These are phyloP conservation scores for Sphaceloma murrayae DNA, from an alignment of 2,329 filamentous ascomycete species.

Conservation along the genomic window DNA sequence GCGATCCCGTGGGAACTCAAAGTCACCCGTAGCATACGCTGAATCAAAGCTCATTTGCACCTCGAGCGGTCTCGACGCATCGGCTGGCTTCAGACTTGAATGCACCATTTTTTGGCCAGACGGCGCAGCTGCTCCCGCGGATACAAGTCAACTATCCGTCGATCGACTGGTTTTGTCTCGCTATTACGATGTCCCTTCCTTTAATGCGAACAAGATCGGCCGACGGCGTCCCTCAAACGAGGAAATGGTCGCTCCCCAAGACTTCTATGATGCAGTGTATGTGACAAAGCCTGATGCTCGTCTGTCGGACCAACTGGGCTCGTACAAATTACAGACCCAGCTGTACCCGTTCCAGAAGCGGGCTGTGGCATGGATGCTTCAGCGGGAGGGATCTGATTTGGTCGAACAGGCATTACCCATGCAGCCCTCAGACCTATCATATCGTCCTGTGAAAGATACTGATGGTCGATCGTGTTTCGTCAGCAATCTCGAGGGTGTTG, in stretches of 20 bases:
- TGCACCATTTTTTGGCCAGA: constrained; percentile 25
- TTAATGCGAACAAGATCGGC: background rate
- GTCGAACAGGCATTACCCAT: constrained; percentile 13
- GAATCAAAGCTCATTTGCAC: too few species aligned
- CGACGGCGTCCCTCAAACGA: background rate
- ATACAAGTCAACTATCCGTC: constrained; percentile 21
- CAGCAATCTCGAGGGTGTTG: constrained; percentile 54
- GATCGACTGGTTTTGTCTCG: constrained; percentile 17
- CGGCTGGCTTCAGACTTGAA: constrained; percentile 15
- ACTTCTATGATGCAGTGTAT: constrained; percentile 62
- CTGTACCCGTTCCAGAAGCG: constrained; percentile 66
- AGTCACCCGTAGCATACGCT: too few species aligned
- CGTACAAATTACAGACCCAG: constrained; percentile 24
- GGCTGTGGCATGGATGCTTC: constrained; percentile 60
- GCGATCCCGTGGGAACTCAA: constrained; percentile 1
- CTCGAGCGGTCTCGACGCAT: too few species aligned
- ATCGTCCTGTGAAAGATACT: constrained; percentile 37
- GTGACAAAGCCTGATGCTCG: constrained; percentile 48
- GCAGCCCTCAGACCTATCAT: constrained; percentile 32
- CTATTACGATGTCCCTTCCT: constrained; percentile 16
- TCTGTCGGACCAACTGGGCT: constrained; percentile 15
- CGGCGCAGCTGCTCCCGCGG: constrained; percentile 26
- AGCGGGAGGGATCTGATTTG: constrained; percentile 53
- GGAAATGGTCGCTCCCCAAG: constrained; percentile 31
- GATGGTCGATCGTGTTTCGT: constrained; percentile 43